Evolutionary conservation across 2,329 filamentous ascomycete species (phyloP), one percentile per base, ranked within the genome.

Genomic region (Curvularia eragrostidis): DNA sequence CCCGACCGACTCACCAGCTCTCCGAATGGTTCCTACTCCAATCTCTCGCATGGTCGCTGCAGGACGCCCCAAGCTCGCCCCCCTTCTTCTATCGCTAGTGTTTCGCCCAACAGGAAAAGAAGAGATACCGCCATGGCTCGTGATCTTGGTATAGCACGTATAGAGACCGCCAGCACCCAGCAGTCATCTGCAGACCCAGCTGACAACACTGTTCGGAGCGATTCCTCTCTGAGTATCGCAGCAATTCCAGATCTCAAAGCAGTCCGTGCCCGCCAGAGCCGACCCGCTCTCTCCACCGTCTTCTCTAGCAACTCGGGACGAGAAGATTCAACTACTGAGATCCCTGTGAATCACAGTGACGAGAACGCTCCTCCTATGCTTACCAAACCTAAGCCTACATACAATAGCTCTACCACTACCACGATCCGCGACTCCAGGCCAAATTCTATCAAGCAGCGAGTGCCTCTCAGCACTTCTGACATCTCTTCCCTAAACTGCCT

Each of bases 401-500:
- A 64, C 44, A 60, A 63, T 42, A 61, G 61, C 39, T 63, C 61
- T 44, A 52, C 65, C 2, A 66, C 74, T 32, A 32, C 30, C 12
- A 3, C 12, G 30, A 32, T 13, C 30, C 30, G 8, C 30, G 30
- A 32, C 3, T 15, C 30, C 13, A 13, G 10, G 12, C 26, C 26
- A 4, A 28, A 28, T 28, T 28, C 26, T 8, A 32, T 13, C 30
- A 32, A 8, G 5, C 10, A 32, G 3, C 30, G 30, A 13, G 12
- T 32, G 15, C 30, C 30, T 4, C 30, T 32, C 12, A 13, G 30
- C 12, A 32, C 30, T 8, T 73, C 75, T 0, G 78, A 80, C 61
- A 56, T 70, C 3, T 71, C 70, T n/a, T 77, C 76, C 1, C 70
- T 79, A 13, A 76, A 74, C 49, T 63, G 72, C 5, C 69, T 79